Base-by-base conservation (phyloP, 148 eudicot species). In the Silene uniflora region DNA sequence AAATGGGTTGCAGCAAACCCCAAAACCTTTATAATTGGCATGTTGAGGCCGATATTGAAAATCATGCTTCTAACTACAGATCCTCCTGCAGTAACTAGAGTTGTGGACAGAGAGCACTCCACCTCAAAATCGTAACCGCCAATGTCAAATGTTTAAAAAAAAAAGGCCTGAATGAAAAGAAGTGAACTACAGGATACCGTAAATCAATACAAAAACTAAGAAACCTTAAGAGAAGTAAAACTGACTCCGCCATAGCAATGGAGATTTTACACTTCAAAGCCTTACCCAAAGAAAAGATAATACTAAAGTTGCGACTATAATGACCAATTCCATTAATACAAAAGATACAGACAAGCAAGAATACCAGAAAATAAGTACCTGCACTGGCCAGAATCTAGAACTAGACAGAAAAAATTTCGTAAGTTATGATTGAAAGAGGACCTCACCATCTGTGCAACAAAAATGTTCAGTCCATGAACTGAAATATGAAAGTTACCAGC, bases 401-500 rank as follows among this genome's bases (percentile, higher is more conserved):
- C 58, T 21, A 59, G 42, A 49, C 44, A 22, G 47, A 29, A 27
- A 24, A 66, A 61, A 24, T n/a, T 58, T 17, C 24, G 19, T 55
- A 52, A 42, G 46, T 1, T 23, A 24, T 18, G 61, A 9, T 62
- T 65, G 67, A n/a, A 69, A 77, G 73, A 69, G 77, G 47, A 39
- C 25, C 97, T 88, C 69, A 96, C 99, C 98, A 85, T 91, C 82
- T 96, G 98, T 35, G 99, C 99, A 71, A 96, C 99, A 77, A 89
- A 96, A 67, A 96, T 89, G 80, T 93, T 96, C 60, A 96, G 83
- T 66, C 99, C 99, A 81, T 96, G 99, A 82, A 96, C 99, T 64
- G 99, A 96, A 65, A 96, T 79, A 81, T 96, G 99, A 77, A 96
- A 96, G 85, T 96, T 96, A 75, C 99, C 99, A 60, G 99, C 99